phyloP scores from a whole-genome alignment of 2,329 filamentous ascomycete genomes.

The Colletotrichum musicola region DNA sequence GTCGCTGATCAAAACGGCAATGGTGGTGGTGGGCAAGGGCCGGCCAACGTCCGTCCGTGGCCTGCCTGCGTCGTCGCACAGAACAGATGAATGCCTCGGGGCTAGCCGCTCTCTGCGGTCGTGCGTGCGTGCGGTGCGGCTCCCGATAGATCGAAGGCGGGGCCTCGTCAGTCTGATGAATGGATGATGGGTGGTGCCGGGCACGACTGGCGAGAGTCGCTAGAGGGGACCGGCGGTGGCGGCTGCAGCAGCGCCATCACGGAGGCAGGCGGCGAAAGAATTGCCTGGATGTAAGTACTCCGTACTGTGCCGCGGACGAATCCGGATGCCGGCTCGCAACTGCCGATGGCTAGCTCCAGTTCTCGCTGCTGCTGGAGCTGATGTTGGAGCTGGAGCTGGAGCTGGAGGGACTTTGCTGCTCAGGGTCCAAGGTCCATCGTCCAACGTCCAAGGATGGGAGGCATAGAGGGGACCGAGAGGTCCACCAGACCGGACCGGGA shows the following conservation, averaged over 20 bases:
- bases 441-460: background rate
- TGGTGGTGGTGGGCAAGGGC: slow-evolving; percentile 20
- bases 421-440: background rate
- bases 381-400: background rate
- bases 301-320: background rate
- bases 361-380: background rate
- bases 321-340: slow-evolving; percentile 9
- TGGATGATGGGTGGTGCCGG: slow-evolving; percentile 25
- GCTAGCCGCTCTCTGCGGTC: slow-evolving; percentile 21
- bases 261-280: slow-evolving; percentile 24
- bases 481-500: slow-evolving; percentile 17
- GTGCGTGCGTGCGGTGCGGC: background rate
- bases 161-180: background rate
- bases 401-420: background rate
- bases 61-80: slow-evolving; percentile 7
- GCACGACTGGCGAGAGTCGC: slow-evolving; percentile 16
- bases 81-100: slow-evolving; percentile 33
- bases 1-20: slow-evolving; percentile 10
- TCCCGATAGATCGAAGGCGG: slow-evolving; percentile 15
- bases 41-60: slow-evolving; percentile 38
- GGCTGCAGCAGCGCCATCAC: slow-evolving; percentile 35
- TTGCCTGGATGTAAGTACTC: background rate
- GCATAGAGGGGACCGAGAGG: background rate
- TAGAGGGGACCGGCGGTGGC: slow-evolving; percentile 33
- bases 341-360: slow-evolving; percentile 15